Evolutionary conservation across 192 early-diverging fungal genomes (phyloP).

Genomic region (Coemansia furcata): DNA sequence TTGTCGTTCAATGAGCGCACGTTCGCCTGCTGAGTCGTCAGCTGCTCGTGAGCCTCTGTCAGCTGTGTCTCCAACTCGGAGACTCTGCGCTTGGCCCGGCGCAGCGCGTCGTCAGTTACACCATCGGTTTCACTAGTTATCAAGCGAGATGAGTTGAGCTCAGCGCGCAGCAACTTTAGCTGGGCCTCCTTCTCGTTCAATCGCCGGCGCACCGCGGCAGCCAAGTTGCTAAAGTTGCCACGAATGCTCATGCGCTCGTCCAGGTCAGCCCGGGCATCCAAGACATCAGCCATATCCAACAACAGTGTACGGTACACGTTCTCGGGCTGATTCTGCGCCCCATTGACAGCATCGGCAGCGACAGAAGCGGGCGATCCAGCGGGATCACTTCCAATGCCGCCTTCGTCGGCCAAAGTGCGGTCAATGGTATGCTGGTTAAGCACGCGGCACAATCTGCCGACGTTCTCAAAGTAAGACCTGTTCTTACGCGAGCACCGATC

Average conservation of each 20-base stretch:
- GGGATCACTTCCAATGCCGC: background rate
- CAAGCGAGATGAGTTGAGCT: conserved; percentile 14
- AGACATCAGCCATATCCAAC: conserved; percentile 25
- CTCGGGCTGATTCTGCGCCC: background rate
- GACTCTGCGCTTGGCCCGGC: conserved; percentile 5
- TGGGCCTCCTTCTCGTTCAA: conserved; percentile 21
- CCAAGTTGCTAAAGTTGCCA: conserved; percentile 43
- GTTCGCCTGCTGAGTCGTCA: conserved; percentile 26
- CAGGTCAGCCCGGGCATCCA: conserved; percentile 31
- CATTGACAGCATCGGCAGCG: background rate
- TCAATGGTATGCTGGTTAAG: conserved; percentile 40
- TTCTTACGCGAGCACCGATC: conserved; percentile 24
- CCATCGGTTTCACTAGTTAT: background rate
- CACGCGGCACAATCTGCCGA: conserved; percentile 29
- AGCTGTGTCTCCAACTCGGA: conserved; percentile 24
- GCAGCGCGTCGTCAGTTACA: conserved; percentile 11
- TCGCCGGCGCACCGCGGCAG: conserved; percentile 27
- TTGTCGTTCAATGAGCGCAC: conserved; percentile 20
- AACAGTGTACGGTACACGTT: conserved; percentile 43
- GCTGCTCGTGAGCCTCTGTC: conserved; percentile 23
- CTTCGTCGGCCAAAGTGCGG: conserved; percentile 13
- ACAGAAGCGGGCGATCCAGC: background rate
- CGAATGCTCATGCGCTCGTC: conserved; percentile 39
- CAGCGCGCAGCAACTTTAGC: conserved; percentile 7
- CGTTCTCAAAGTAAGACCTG: conserved; percentile 28